phyloP scores from a whole-genome alignment of 768 basidiomycete genomes.

The Phanerodontia chrysosporium region DNA sequence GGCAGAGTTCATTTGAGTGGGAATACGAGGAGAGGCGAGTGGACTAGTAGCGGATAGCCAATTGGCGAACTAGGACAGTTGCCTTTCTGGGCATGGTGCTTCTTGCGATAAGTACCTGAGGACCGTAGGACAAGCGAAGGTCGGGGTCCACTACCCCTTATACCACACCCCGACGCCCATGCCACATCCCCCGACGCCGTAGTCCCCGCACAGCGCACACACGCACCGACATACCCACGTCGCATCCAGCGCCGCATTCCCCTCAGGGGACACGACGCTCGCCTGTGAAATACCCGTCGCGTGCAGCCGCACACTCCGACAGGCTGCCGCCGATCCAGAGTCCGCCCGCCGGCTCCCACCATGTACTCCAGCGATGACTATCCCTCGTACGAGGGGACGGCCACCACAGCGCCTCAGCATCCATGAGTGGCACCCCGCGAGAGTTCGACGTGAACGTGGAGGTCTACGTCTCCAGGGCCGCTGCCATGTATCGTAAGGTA shows the following conservation, averaged over 20 bases:
- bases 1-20: too few relatives aligned
- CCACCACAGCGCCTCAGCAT: neutral
- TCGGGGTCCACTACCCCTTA: neutral
- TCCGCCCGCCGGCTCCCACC: neutral
- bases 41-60: neutral
- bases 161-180: neutral
- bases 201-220: neutral
- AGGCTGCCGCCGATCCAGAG: neutral
- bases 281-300: neutral
- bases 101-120: slow-evolving; percentile 2
- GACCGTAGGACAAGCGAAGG: neutral
- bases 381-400: neutral
- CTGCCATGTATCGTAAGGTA: slow-evolving; percentile 55
- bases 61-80: neutral
- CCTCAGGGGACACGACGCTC: neutral
- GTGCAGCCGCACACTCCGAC: neutral
- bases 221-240: neutral
- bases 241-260: neutral
- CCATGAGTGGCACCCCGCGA: neutral
- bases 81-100: slow-evolving; percentile 3
- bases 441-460: slow-evolving; percentile 64
- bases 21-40: too few relatives aligned
- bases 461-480: slow-evolving; percentile 55
- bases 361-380: neutral
- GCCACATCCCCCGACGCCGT: neutral